A percentile compares a stretch with the other conserved stretches of the same genome.
Evolutionary conservation across 169 alveolate species (phyloP).

Genomic region (Cryptosporidium sp.): DNA sequence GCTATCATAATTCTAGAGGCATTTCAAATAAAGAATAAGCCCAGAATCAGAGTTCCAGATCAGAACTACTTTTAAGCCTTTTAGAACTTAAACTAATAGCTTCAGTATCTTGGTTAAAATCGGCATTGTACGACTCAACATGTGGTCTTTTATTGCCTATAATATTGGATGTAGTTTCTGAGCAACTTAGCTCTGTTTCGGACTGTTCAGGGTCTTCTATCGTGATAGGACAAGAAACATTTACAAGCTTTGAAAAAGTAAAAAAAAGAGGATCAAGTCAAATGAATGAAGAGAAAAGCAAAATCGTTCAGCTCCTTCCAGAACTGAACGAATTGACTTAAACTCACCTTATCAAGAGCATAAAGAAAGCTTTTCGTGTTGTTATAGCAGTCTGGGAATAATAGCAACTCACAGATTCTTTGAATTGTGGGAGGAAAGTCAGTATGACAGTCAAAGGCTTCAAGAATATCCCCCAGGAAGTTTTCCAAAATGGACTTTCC

Average conservation of each 20-base stretch:
- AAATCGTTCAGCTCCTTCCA: no score
- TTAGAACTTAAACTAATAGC: neutral
- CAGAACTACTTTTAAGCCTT: neutral
- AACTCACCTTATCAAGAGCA: slow-evolving; percentile 72
- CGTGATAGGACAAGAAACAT: slow-evolving; percentile 47
- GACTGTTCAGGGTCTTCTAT: slow-evolving; percentile 4
- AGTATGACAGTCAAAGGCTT: slow-evolving; percentile 17
- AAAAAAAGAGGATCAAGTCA: neutral
- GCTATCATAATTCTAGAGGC: neutral
- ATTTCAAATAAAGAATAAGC: no score
- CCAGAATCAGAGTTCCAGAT: neutral
- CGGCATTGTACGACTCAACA: neutral
- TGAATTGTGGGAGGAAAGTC: slow-evolving; percentile 68
- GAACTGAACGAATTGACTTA: neutral
- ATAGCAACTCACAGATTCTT: slow-evolving; percentile 62
- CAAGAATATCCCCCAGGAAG: slow-evolving; percentile 36
- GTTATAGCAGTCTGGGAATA: slow-evolving; percentile 48
- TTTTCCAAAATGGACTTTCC: neutral
- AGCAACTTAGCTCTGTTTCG: neutral
- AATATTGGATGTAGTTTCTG: neutral
- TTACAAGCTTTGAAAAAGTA: slow-evolving; percentile 13
- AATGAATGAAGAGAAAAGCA: neutral
- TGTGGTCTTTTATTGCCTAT: neutral
- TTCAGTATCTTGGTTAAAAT: neutral
- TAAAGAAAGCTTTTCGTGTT: slow-evolving; percentile 50